Evolutionary conservation across 345 rosid species (phyloP).

Genomic region (Salix purpurea): DNA sequence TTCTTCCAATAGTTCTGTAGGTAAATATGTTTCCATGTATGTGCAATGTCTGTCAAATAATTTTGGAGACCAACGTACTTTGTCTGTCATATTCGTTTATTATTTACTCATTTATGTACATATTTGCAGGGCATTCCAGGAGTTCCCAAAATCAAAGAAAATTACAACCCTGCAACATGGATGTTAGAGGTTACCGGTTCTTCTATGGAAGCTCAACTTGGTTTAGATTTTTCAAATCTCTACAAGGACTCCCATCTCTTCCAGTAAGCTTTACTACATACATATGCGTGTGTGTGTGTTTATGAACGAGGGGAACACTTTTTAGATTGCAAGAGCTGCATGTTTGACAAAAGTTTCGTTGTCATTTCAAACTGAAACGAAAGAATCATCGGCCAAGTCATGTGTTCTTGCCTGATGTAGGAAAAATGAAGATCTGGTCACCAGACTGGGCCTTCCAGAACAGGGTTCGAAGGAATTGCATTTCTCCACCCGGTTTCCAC

Average conservation of each 20-base stretch:
- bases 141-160: conserved; percentile 38
- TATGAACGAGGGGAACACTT: no score
- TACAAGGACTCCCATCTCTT: conserved; percentile 29
- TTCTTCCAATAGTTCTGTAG: no score
- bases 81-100: no score
- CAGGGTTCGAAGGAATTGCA: conserved; percentile 20
- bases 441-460: conserved; percentile 16
- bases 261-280: conserved; percentile 17
- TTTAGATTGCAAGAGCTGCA: no score
- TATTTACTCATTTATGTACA: background rate
- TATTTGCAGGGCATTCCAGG: conserved; percentile 27
- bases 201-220: conserved; percentile 27
- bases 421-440: conserved; percentile 19
- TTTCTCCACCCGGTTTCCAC: conserved; percentile 19
- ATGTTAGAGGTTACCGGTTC: conserved; percentile 40
- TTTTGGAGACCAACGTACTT: no score
- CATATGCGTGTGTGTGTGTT: no score
- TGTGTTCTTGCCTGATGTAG: conserved; percentile 4
- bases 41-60: no score
- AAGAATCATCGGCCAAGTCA: background rate
- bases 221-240: conserved; percentile 26
- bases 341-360: no score
- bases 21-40: no score
- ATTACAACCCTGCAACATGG: conserved; percentile 54
- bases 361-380: no score